Conservation (phyloP, 2,329 filamentous ascomycete genomes). For the Ophiostoma sp. region DNA sequence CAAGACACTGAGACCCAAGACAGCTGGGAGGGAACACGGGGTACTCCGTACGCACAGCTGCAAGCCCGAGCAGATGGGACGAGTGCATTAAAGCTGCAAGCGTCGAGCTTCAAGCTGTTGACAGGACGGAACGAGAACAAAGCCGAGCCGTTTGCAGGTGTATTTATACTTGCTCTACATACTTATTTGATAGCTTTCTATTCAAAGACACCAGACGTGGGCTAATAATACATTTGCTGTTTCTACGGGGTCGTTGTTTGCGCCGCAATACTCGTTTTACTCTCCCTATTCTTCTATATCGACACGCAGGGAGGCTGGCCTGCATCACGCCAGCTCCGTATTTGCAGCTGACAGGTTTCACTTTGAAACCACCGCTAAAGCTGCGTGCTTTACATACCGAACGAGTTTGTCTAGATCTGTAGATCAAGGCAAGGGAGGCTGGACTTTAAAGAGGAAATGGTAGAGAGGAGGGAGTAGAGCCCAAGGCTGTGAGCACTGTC, state of each 20-base stretch:
- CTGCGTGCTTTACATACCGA: background rate
- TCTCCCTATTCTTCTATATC: background rate
- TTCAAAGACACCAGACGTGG: too few relatives aligned
- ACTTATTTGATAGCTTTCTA: too few relatives aligned
- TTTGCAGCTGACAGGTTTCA: conserved; percentile 6
- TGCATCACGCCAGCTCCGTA: background rate
- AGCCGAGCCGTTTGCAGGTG: background rate
- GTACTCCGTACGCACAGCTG: too few relatives aligned
- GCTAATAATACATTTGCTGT: too few relatives aligned
- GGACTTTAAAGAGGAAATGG: too few relatives aligned
- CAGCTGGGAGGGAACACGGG: too few relatives aligned
- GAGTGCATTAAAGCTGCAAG: background rate
- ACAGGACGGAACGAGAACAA: conserved; percentile 1
- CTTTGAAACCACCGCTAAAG: background rate
- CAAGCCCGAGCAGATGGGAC: background rate
- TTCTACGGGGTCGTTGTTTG: too few relatives aligned
- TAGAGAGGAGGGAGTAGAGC: too few relatives aligned
- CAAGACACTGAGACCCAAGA: too few relatives aligned
- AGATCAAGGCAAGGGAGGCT: too few relatives aligned
- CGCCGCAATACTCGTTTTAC: too few relatives aligned
- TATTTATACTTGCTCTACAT: background rate
- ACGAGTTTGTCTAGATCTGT: background rate
- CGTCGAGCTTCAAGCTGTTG: background rate
- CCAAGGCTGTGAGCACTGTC: too few relatives aligned
- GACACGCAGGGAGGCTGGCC: background rate